Percentiles rank a stretch among this genome's conserved stretches.
phyloP scores from a whole-genome alignment of 73 alveolate genomes.

The Paramecium caudatum region DNA sequence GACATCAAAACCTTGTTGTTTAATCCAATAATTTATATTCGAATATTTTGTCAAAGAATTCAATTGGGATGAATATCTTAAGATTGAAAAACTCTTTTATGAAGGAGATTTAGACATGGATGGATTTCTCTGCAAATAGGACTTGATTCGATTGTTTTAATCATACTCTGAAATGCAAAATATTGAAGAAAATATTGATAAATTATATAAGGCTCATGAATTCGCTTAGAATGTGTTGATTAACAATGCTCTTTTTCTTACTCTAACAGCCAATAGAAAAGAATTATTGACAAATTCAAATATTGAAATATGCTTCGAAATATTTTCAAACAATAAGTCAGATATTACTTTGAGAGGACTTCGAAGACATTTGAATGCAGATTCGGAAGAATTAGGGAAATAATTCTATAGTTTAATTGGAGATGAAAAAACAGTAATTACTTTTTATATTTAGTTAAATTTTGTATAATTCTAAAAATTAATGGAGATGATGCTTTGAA shows the following conservation, averaged over 20 bases:
- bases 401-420: background rate
- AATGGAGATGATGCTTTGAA: background rate
- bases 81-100: background rate
- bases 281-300: background rate
- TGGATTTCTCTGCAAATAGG: conserved; percentile 14
- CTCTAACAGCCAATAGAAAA: background rate
- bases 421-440: background rate
- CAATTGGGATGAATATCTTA: background rate
- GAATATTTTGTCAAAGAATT: conserved; percentile 18
- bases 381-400: background rate
- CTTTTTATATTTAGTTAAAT: conserved; percentile 15
- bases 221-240: no score
- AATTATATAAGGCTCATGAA: no score
- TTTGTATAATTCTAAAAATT: background rate
- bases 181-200: background rate
- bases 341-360: background rate
- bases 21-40: background rate
- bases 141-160: background rate
- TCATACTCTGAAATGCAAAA: background rate
- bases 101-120: background rate
- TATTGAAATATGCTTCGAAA: background rate
- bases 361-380: conserved; percentile 14
- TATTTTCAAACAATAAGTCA: background rate
- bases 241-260: no score
- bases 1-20: background rate